phyloP scores from a whole-genome alignment of 139 green algal species.

The Ulvella scutata region DNA sequence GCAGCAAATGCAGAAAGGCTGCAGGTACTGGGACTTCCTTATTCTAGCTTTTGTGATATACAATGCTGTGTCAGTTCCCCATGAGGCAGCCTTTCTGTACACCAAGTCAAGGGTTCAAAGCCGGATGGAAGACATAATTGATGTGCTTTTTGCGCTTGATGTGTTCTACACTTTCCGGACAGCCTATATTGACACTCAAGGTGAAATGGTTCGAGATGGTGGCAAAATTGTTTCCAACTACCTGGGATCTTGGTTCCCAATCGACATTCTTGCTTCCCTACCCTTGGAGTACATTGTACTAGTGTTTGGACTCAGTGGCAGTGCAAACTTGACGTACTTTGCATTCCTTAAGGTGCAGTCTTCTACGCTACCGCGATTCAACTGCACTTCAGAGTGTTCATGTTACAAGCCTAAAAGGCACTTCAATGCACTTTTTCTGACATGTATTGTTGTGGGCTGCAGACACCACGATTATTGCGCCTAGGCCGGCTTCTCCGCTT shows the following conservation, averaged over 20 bases:
- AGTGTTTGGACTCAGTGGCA: conserved; percentile 8
- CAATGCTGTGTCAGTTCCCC: conserved; percentile 11
- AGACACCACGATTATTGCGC: conserved; percentile 36
- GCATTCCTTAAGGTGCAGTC: not conserved
- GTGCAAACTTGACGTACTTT: conserved; percentile 7
- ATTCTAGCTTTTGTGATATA: conserved; percentile 39
- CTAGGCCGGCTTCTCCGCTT: conserved; percentile 36
- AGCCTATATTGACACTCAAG: conserved; percentile 34
- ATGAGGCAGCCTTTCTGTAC: conserved; percentile 11
- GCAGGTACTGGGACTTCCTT: conserved; percentile 27
- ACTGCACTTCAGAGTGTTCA: conserved; percentile 2
- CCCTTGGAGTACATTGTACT: conserved; percentile 31
- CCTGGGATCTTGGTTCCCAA: conserved; percentile 34
- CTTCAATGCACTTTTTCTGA: not conserved
- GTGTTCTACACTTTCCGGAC: conserved; percentile 41
- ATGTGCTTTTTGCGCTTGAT: conserved; percentile 33
- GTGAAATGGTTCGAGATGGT: conserved; percentile 23
- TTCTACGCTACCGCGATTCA: not conserved
- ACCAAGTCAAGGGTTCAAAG: conserved; percentile 4
- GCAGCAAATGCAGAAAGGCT: not conserved
- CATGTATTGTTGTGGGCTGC: not conserved
- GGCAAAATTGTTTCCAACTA: conserved; percentile 15
- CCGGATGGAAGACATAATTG: conserved; percentile 14
- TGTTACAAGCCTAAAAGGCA: conserved; percentile 8
- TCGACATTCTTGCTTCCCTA: conserved; percentile 33